Conservation (phyloP, 2,329 filamentous ascomycete genomes). For the Colletotrichum destructivum region DNA sequence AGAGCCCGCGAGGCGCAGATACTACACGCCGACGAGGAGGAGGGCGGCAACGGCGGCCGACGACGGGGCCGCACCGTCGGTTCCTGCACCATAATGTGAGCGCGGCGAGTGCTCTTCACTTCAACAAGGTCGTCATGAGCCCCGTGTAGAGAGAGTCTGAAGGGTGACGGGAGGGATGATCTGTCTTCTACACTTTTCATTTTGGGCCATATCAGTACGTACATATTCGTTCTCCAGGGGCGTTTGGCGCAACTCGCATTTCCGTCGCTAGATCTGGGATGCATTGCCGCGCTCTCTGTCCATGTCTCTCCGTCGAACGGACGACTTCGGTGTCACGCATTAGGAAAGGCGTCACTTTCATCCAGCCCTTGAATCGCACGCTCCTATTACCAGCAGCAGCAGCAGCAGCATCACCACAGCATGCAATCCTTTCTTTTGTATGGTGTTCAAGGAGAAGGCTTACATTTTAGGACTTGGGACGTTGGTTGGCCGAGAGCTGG, state of each 20-base stretch:
- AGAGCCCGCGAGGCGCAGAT: constrained; percentile 86
- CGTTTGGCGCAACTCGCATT: constrained; percentile 7
- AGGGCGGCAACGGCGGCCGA: constrained; percentile 71
- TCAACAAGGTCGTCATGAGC: constrained; percentile 12
- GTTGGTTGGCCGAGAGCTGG: not conserved
- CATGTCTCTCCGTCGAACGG: not conserved
- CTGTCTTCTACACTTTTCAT: not conserved
- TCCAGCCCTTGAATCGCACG: not conserved
- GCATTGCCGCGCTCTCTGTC: constrained; percentile 5
- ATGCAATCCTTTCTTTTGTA: not conserved
- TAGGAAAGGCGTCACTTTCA: constrained; percentile 19
- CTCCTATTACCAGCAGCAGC: constrained; percentile 1
- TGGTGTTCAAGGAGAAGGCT: not conserved
- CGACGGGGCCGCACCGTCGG: constrained; percentile 75
- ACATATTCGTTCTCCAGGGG: not conserved
- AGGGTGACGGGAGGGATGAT: not conserved
- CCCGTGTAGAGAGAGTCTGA: not conserved
- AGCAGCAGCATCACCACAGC: not conserved
- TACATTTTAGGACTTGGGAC: not conserved
- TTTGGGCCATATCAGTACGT: constrained; percentile 1
- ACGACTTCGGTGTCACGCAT: constrained; percentile 32
- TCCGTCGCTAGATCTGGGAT: constrained; percentile 28
- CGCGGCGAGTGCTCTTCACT: not conserved
- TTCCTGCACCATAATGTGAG: constrained; percentile 77
- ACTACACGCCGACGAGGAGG: constrained; percentile 86